phyloP scores from a whole-genome alignment of 179 eudicot genomes.

The Carnegiea gigantea region DNA sequence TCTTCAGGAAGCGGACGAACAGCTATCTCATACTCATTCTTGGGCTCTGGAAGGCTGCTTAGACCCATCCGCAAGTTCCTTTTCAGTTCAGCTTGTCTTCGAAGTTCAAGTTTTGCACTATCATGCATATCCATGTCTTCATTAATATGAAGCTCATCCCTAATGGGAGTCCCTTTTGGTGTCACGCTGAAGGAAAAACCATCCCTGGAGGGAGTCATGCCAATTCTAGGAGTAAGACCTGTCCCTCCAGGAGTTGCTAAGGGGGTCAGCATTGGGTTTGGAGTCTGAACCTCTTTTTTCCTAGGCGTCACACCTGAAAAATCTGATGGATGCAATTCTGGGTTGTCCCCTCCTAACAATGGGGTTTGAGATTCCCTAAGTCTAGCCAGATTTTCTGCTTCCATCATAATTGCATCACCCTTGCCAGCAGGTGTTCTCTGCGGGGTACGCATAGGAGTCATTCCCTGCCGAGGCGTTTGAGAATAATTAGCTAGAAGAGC shows the following conservation, averaged over 20 bases:
- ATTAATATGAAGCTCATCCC: constrained; percentile 93
- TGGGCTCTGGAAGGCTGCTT: constrained; percentile 82
- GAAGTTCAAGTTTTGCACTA: constrained; percentile 66
- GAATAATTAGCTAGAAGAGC: constrained; percentile 89
- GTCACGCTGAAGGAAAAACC: constrained; percentile 71
- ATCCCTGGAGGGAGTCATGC: constrained; percentile 91
- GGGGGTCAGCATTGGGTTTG: constrained; percentile 91
- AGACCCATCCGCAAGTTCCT: constrained; percentile 80
- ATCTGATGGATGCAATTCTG: constrained; percentile 94
- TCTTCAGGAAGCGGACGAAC: constrained; percentile 79
- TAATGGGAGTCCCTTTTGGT: constrained; percentile 92
- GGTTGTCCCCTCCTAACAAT: constrained; percentile 91
- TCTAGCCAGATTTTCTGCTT: constrained; percentile 90
- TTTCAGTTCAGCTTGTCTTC: constrained; percentile 75
- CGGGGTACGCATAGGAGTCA: constrained; percentile 92
- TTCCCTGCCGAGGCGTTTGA: constrained; percentile 90
- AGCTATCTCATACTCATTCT: constrained; percentile 91
- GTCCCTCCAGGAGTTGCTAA: constrained; percentile 79
- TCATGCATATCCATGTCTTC: constrained; percentile 87
- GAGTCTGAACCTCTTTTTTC: constrained; percentile 93
- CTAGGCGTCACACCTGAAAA: constrained; percentile 98
- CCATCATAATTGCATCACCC: constrained; percentile 99
- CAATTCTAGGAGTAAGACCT: constrained; percentile 81
- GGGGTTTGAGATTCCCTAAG: constrained; percentile 93
- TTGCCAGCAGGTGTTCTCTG: constrained; percentile 97